Conservation (phyloP, 208 protist species). For the Giardia muris region DNA sequence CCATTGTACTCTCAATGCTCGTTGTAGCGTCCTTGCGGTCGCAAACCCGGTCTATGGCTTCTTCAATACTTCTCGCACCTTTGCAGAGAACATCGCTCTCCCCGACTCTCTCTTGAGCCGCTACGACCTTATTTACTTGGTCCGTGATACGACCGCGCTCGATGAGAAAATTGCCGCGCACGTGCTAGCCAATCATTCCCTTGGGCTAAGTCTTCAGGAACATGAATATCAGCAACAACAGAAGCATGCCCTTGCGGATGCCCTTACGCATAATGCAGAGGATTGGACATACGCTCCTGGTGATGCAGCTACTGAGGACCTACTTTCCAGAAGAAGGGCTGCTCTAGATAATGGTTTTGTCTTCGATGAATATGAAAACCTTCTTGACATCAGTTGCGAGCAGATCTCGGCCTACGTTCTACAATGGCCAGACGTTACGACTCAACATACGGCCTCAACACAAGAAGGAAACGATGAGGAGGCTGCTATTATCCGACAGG, state of each 20-base stretch:
- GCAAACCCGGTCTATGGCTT: conserved; percentile 96
- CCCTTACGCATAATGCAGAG: neutral
- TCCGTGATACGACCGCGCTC: conserved; percentile 74
- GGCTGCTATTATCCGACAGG: no score
- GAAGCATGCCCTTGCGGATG: neutral
- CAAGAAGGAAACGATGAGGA: neutral
- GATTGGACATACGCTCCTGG: neutral
- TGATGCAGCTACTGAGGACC: neutral
- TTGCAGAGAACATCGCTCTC: conserved; percentile 80
- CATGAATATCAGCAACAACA: neutral
- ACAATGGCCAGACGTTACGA: neutral
- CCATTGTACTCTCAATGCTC: conserved; percentile 88
- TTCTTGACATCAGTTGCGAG: neutral
- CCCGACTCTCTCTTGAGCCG: conserved; percentile 93
- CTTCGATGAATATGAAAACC: neutral
- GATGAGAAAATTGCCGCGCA: conserved; percentile 64
- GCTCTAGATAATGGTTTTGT: neutral
- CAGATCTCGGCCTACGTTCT: neutral
- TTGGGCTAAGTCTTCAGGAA: neutral
- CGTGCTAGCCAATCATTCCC: neutral
- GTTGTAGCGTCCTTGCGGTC: conserved; percentile 88
- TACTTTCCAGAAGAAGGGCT: no score
- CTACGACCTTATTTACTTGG: conserved; percentile 97
- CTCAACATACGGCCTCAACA: neutral
- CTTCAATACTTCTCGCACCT: conserved; percentile 68